phyloP scores from a whole-genome alignment of 2,329 filamentous ascomycete species.

The Aspergillus persii region DNA sequence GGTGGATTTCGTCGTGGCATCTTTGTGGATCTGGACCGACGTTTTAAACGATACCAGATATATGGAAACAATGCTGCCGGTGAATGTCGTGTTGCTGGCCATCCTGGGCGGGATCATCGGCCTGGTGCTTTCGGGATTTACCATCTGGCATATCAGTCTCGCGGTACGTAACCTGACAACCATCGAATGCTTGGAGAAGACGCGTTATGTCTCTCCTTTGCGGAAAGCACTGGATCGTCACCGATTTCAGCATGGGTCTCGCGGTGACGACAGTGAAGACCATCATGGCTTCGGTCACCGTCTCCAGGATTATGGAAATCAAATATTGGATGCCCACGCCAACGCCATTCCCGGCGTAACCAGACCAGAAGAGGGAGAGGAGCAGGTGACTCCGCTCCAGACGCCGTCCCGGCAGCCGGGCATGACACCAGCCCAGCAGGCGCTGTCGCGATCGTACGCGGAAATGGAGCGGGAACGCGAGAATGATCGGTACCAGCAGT shows the following conservation, averaged over 20 bases:
- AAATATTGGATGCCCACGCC: slow-evolving; percentile 76
- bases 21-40: slow-evolving; percentile 81
- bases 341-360: slow-evolving; percentile 79
- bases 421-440: slow-evolving; percentile 47
- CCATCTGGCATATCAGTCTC: slow-evolving; percentile 84
- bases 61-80: slow-evolving; percentile 73
- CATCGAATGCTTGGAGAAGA: slow-evolving; percentile 95
- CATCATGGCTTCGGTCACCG: slow-evolving; percentile 38
- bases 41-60: slow-evolving; percentile 69
- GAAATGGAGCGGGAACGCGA: slow-evolving; percentile 64
- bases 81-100: slow-evolving; percentile 86
- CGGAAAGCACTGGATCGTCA: slow-evolving; percentile 67
- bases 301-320: slow-evolving; percentile 64
- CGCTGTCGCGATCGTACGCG: slow-evolving; percentile 48
- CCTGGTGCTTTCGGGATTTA: slow-evolving; percentile 84
- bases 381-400: slow-evolving; percentile 40
- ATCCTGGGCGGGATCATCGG: slow-evolving; percentile 90
- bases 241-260: slow-evolving; percentile 53
- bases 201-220: slow-evolving; percentile 81
- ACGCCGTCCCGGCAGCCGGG: slow-evolving; percentile 7
- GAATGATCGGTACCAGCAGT: slow-evolving; percentile 68
- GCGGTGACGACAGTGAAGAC: slow-evolving; percentile 26
- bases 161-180: slow-evolving; percentile 81
- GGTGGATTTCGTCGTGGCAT: slow-evolving; percentile 73
- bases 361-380: slow-evolving; percentile 77